Base-by-base conservation (phyloP, 169 alveolate genomes). In the Cytauxzoon felis region DNA sequence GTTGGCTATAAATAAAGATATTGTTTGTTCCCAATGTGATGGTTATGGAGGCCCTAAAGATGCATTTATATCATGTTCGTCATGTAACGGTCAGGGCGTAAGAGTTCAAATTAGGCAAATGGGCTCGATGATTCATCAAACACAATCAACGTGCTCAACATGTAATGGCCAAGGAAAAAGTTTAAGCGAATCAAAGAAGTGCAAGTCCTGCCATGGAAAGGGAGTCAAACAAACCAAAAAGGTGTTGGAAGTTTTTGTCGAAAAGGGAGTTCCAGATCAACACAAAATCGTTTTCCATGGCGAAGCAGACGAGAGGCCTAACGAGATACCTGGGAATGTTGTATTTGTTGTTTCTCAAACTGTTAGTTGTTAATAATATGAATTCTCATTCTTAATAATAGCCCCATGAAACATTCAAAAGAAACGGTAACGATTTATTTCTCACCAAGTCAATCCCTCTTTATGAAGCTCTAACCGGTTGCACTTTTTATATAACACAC, bases 31-130 rank as follows among this genome's bases (percentile, higher is more conserved):
- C 33, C 87, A 85, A 48, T 97, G 99, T 73, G 95, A 95, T 53
- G 99, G 99, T 30, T 88, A 79, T 53, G 99, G 99, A 1, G 98
- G 99, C 0, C 93, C 97, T 0, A 91, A 93, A 61, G 96, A 92
- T 42, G 96, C 96, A 3, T 86, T 91, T 27, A 83, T 86, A 43
- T 87, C 88, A n/a, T 97, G 99, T 72, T 69, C 59, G 30, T 92
- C 81, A 48, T 97, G 99, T 78, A 91, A 94, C 60, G 99, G 99
- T 23, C 93, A 91, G 36, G 94, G 98, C 11, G 81, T 88, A 11
- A 81, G 94, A 9, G 89, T 88, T 4, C 94, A 88, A 50, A 87
- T 95, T 80, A 79, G 91, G 42, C 93, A 91, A 60, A 80, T 91
- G 68, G 97, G 97, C 1, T 94, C 97, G 23, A 91, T 92, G 93